Conservation (phyloP, 2,329 filamentous ascomycete genomes). For the Laburnicola sp. region DNA sequence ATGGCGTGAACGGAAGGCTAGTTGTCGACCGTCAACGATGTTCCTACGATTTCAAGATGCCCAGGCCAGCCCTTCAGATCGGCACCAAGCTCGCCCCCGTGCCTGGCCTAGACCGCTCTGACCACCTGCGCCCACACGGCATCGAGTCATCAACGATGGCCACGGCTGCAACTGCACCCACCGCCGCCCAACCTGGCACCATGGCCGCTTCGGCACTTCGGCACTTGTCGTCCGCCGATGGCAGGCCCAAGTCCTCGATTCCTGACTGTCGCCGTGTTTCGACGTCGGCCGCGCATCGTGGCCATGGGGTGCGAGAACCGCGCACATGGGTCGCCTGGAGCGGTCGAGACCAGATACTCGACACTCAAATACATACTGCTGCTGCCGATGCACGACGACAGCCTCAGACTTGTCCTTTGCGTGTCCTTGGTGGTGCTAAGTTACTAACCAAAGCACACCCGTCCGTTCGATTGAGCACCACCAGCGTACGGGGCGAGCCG, state of each 20-base stretch:
- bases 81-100: constrained; percentile 9
- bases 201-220: background rate
- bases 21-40: constrained; percentile 16
- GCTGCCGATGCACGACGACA: too few relatives aligned
- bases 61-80: constrained; percentile 22
- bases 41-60: constrained; percentile 20
- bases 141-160: constrained; percentile 8
- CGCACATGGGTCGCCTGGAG: too few relatives aligned
- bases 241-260: background rate
- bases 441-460: too few relatives aligned
- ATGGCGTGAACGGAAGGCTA: constrained; percentile 21
- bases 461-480: background rate
- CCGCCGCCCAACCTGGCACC: background rate
- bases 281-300: background rate
- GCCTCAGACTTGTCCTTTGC: too few relatives aligned
- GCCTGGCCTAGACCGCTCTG: constrained; percentile 10
- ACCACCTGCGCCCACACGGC: background rate
- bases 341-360: too few relatives aligned
- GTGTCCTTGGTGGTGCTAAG: too few relatives aligned
- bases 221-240: background rate
- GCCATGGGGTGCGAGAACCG: background rate
- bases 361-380: too few relatives aligned
- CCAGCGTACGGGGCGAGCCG: constrained; percentile 1
- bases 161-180: background rate
- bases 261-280: background rate